Evolutionary conservation across 2,329 filamentous ascomycete genomes (phyloP).

Genomic region (Biscogniauxia sp.): DNA sequence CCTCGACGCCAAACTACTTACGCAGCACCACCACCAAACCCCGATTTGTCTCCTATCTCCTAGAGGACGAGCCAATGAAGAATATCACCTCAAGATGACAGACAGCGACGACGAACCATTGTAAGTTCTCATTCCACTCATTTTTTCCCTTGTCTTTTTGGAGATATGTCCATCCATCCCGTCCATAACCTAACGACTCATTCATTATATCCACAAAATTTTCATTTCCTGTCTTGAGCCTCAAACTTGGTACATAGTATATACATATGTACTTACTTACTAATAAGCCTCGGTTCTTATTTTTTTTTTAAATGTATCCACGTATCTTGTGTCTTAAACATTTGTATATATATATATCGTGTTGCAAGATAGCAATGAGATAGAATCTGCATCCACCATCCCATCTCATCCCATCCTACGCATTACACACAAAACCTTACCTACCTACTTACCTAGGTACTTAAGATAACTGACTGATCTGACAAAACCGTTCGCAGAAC

Average conservation of each 20-base stretch:
- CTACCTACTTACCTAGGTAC: too few species aligned
- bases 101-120: constrained; percentile 48
- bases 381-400: too few species aligned
- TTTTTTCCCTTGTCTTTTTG: too few species aligned
- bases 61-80: neutral
- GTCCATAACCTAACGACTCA: neutral
- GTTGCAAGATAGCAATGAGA: too few species aligned
- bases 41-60: neutral
- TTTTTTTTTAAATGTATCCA: neutral
- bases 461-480: too few species aligned
- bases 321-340: too few species aligned
- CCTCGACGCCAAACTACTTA: neutral
- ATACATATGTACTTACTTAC: too few species aligned
- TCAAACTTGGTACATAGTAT: too few species aligned
- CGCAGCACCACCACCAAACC: neutral
- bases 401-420: too few species aligned
- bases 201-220: neutral
- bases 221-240: neutral
- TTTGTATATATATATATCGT: too few species aligned
- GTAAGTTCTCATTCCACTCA: constrained; percentile 34
- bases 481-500: constrained; percentile 38
- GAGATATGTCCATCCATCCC: neutral
- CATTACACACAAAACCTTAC: too few species aligned
- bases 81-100: constrained; percentile 17
- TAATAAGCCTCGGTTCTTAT: neutral